These are phyloP conservation scores for Skeletonema grethae DNA, from an alignment of 108 stramenopile genomes.

Conservation along the genomic window DNA sequence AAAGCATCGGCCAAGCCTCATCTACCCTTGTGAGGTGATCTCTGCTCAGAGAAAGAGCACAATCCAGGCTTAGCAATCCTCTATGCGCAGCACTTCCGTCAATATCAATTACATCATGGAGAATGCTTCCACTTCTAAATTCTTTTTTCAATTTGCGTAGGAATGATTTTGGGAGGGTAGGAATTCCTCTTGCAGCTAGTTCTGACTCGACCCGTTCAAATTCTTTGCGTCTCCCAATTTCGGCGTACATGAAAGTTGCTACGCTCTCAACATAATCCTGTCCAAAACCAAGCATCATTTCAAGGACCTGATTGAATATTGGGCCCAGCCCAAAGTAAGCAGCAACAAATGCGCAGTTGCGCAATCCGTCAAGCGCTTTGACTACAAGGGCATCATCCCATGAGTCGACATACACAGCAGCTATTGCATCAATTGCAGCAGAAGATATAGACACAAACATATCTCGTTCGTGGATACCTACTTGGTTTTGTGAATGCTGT, in stretches of 20 bases:
- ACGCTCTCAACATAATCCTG: slow-evolving; percentile 72
- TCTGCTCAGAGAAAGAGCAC: slow-evolving; percentile 69
- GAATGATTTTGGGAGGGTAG: slow-evolving; percentile 34
- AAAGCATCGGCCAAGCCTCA: slow-evolving; percentile 64
- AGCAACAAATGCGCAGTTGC: slow-evolving; percentile 64
- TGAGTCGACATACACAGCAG: slow-evolving; percentile 79
- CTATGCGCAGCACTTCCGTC: slow-evolving; percentile 75
- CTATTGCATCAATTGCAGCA: slow-evolving; percentile 67
- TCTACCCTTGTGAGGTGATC: slow-evolving; percentile 50
- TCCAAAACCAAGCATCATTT: slow-evolving; percentile 64
- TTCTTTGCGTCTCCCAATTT: slow-evolving; percentile 9
- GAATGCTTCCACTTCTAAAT: slow-evolving; percentile 3
- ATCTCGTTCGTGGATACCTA: slow-evolving; percentile 89
- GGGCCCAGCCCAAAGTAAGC: slow-evolving; percentile 64
- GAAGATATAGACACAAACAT: slow-evolving; percentile 85
- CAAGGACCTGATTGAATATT: slow-evolving; percentile 71
- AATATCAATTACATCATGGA: slow-evolving; percentile 39
- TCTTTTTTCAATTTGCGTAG: slow-evolving; percentile 13
- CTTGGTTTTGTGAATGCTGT: slow-evolving; percentile 50
- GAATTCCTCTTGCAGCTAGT: slow-evolving; percentile 20
- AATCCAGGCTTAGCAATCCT: slow-evolving; percentile 72
- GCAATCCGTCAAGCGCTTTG: slow-evolving; percentile 74
- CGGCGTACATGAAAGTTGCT: slow-evolving; percentile 53
- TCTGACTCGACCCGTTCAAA: slow-evolving; percentile 12
- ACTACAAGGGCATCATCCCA: slow-evolving; percentile 86